Evolutionary conservation across 1,284 basidiomycete genomes (phyloP).

Genomic region (Papiliotrema terrestris): DNA sequence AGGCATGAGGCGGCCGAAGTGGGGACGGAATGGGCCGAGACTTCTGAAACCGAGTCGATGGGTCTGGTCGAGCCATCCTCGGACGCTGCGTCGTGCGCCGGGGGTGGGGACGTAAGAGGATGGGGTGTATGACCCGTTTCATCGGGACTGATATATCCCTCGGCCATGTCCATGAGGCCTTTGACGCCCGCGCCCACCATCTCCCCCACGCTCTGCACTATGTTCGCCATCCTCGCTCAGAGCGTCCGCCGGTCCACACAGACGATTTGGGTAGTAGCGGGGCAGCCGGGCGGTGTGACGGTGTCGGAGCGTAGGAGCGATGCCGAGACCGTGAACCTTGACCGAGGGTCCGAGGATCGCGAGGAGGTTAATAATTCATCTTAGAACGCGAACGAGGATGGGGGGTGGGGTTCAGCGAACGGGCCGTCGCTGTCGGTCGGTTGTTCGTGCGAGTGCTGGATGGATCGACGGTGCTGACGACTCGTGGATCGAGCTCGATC

Average conservation of each 20-base stretch:
- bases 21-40: conserved; percentile 1
- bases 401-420: neutral
- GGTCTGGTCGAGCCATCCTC: conserved; percentile 1
- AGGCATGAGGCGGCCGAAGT: conserved; percentile 2
- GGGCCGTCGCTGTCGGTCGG: too few species aligned
- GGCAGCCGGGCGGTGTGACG: neutral
- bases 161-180: conserved; percentile 34
- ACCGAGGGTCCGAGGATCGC: neutral
- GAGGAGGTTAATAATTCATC: neutral
- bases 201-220: conserved; percentile 32
- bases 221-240: conserved; percentile 25
- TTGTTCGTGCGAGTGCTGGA: too few species aligned
- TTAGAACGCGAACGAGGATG: neutral
- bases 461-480: too few species aligned
- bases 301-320: neutral
- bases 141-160: conserved; percentile 18
- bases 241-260: neutral
- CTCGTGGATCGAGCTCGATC: too few species aligned
- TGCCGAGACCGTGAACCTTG: neutral
- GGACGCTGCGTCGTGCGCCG: neutral
- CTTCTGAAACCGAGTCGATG: conserved; percentile 2
- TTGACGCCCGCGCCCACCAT: conserved; percentile 40
- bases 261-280: neutral
- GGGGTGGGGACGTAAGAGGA: neutral
- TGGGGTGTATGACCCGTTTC: neutral